phyloP scores from a whole-genome alignment of 106 monocot genomes.

The Acorus gramineus region DNA sequence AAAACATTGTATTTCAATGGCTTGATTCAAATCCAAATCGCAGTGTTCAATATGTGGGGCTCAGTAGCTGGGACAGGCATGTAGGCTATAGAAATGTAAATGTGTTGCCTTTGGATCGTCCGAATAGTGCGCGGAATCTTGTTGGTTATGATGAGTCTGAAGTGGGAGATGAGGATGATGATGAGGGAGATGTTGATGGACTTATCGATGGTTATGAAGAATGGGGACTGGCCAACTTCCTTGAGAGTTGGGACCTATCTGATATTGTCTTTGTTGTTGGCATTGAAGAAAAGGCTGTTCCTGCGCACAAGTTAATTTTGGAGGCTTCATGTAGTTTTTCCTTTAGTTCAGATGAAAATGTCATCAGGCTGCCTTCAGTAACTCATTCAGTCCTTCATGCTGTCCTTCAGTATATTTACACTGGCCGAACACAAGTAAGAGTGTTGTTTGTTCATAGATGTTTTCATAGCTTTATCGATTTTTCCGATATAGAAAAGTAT shows the following conservation, averaged over 20 bases:
- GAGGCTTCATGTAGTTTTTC: conserved; percentile 47
- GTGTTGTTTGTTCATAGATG: background rate
- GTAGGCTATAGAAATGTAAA: conserved; percentile 86
- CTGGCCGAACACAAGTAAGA: conserved; percentile 53
- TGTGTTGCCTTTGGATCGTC: conserved; percentile 48
- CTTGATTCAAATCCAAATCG: conserved; percentile 55
- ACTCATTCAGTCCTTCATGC: conserved; percentile 60
- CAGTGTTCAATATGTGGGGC: conserved; percentile 76
- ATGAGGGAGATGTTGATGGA: conserved; percentile 26
- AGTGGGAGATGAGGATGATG: conserved; percentile 8
- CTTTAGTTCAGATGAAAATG: conserved; percentile 19
- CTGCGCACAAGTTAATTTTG: conserved; percentile 72
- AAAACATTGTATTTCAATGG: conserved; percentile 78
- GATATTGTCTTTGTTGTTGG: conserved; percentile 70
- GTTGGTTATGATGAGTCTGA: conserved; percentile 43
- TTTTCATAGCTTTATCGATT: background rate
- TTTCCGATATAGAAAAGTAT: background rate
- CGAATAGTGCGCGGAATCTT: conserved; percentile 26
- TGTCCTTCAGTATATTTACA: conserved; percentile 77
- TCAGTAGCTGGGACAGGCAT: conserved; percentile 97
- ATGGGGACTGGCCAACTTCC: conserved; percentile 50
- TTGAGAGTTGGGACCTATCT: conserved; percentile 80
- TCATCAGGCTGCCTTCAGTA: conserved; percentile 49
- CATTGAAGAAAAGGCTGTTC: conserved; percentile 47
- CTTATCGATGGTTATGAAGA: conserved; percentile 23